A percentile compares a stretch with the other conserved stretches of the same genome.
Conservation (phyloP, 2,329 filamentous ascomycete genomes). For the Monosporascus sp. region DNA sequence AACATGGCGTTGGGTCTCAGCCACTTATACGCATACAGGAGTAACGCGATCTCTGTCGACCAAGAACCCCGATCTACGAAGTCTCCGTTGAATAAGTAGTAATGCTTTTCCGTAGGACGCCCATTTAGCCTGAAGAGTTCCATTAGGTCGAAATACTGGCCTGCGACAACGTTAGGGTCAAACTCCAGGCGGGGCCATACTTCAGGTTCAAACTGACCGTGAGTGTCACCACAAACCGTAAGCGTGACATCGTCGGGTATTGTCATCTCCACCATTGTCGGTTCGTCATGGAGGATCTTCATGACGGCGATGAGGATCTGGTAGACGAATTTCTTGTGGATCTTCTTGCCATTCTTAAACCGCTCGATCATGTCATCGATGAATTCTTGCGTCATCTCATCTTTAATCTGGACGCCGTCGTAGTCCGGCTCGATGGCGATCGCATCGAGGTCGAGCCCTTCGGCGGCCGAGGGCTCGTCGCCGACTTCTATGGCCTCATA, state of each 20-base stretch:
- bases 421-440: constrained; percentile 81
- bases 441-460: constrained; percentile 80
- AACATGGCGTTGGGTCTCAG: constrained; percentile 82
- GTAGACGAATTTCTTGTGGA: constrained; percentile 95
- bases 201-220: constrained; percentile 55
- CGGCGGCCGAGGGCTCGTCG: constrained; percentile 87
- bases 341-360: constrained; percentile 93
- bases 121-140: constrained; percentile 94
- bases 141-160: constrained; percentile 96
- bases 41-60: constrained; percentile 93
- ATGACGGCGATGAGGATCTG: constrained; percentile 89
- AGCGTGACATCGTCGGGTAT: constrained; percentile 73
- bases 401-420: constrained; percentile 73
- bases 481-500: constrained; percentile 90
- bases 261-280: constrained; percentile 93
- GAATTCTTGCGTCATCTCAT: constrained; percentile 92
- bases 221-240: constrained; percentile 96
- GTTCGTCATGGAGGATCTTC: constrained; percentile 84
- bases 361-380: constrained; percentile 95
- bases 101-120: constrained; percentile 76
- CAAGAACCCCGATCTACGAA: constrained; percentile 97
- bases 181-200: neutral
- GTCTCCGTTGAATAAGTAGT: constrained; percentile 97
- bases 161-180: constrained; percentile 38
- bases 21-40: constrained; percentile 97